A percentile compares a stretch with the other conserved stretches of the same genome.
phyloP scores from a whole-genome alignment of 2,329 filamentous ascomycete species.

The Didymella pinodella region DNA sequence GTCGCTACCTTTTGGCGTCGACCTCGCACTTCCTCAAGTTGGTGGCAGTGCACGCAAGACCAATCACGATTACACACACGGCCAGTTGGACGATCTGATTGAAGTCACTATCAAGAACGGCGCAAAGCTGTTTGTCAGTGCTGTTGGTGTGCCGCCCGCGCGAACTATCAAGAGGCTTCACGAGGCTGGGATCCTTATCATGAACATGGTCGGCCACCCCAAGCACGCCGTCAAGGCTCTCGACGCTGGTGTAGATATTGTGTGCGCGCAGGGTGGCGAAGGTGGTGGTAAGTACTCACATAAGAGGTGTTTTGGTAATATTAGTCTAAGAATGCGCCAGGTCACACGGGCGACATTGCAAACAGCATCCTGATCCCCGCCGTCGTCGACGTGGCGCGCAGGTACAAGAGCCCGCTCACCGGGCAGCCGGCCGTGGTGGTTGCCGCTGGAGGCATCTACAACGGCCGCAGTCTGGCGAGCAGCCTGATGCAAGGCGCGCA shows the following conservation, averaged over 20 bases:
- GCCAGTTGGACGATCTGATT: constrained; percentile 85
- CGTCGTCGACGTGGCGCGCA: constrained; percentile 81
- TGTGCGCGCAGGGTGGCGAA: constrained; percentile 92
- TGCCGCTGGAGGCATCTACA: constrained; percentile 86
- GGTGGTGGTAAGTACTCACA: constrained; percentile 66
- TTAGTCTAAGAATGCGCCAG: not conserved
- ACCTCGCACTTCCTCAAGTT: constrained; percentile 89
- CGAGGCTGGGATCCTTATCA: constrained; percentile 79
- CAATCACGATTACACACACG: constrained; percentile 94
- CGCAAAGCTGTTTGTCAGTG: constrained; percentile 85
- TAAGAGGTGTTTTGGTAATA: not conserved
- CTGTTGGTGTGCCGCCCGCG: constrained; percentile 84
- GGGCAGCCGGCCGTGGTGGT: constrained; percentile 79
- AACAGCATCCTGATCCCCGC: constrained; percentile 87
- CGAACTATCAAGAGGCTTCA: constrained; percentile 79
- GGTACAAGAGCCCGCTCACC: constrained; percentile 74
- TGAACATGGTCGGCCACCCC: constrained; percentile 98
- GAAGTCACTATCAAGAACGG: constrained; percentile 84
- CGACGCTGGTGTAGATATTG: constrained; percentile 84
- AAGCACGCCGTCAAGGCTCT: constrained; percentile 91
- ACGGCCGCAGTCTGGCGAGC: constrained; percentile 81
- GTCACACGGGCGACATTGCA: constrained; percentile 85
- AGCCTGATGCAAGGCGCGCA: constrained; percentile 86
- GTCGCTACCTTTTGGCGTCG: constrained; percentile 84
- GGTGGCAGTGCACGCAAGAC: constrained; percentile 85